Evolutionary conservation across 1,284 basidiomycete species (phyloP), one percentile per base, ranked within the genome.

Genomic region (Trichosporon sp.): DNA sequence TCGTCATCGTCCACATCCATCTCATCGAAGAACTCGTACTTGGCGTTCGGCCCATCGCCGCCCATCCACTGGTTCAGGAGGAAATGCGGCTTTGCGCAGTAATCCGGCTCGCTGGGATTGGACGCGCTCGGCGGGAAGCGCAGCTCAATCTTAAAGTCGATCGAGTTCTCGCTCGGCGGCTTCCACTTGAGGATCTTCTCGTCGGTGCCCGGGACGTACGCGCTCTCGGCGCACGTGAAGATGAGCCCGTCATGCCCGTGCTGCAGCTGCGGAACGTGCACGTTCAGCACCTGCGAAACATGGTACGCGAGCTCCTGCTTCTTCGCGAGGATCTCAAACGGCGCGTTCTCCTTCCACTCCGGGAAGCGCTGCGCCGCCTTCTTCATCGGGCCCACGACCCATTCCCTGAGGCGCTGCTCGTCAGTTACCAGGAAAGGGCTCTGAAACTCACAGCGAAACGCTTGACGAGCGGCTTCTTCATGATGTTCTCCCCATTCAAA

Each of bases 231-330:
- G 77, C 92, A 92, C 0, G 97, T 99, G 79, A 98, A 99, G 76
- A 99, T 98, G 70, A 99, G 88, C 0, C 97, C 97, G 77, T 99
- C 97, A 75, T 92, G 96, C 5, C 90, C 94, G 78, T 99, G 97
- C 74, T 94, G 89, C 2, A 99, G 85, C n/a, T 86, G 87, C 2
- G 95, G 93, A 44, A 99, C 91, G 70, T 93, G 91, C 62, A 90
- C 86, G 60, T 87, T 86, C 75, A 98, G 91, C 11, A 99, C 93
- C 72, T 91, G 89, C 56, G 92, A 89, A 65, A 95, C 88, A 65
- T 90, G 89, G 78, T 99, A 98, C 5, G 95, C 92, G n/a, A 91
- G 86, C 69, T 90, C 89, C 85, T 96, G 95, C 62, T 88, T 87
- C 80, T 99, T 99, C 74, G 96, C 89, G 76, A 88, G 86, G 76